Percentiles rank a stretch among this genome's conserved stretches.
These are phyloP conservation scores for Gracilaria vermiculophylla DNA, from an alignment of 23 red algal genomes.

Conservation along the genomic window DNA sequence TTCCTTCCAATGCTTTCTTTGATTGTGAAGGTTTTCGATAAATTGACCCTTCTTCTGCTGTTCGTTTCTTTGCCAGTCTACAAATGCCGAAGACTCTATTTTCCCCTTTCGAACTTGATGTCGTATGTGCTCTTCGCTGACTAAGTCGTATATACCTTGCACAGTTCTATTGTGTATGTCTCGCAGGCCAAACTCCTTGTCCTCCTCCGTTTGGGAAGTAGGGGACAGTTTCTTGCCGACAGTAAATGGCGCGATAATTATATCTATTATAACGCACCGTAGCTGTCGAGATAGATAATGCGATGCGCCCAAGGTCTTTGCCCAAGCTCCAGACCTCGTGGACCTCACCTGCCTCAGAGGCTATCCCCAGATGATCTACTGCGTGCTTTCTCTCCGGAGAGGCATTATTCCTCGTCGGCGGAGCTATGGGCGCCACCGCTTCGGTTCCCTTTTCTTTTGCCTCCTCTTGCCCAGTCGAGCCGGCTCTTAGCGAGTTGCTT, in stretches of 20 bases:
- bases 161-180: neutral
- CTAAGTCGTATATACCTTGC: neutral
- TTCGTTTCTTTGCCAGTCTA: neutral
- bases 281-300: neutral
- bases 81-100: slow-evolving; percentile 3
- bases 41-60: neutral
- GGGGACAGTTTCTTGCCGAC: neutral
- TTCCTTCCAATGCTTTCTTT: neutral
- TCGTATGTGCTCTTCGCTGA: neutral
- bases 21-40: neutral
- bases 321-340: no score
- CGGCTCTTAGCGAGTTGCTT: neutral
- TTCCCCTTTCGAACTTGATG: neutral
- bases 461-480: neutral
- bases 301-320: no score
- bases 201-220: neutral
- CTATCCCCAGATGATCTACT: no score
- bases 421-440: neutral
- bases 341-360: no score
- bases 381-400: neutral
- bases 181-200: neutral
- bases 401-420: neutral
- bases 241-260: neutral
- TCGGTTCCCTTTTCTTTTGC: neutral
- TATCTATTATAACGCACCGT: neutral